Conservation (phyloP, 1,139 yeast genomes). For the Suhomyces guaymorum region DNA sequence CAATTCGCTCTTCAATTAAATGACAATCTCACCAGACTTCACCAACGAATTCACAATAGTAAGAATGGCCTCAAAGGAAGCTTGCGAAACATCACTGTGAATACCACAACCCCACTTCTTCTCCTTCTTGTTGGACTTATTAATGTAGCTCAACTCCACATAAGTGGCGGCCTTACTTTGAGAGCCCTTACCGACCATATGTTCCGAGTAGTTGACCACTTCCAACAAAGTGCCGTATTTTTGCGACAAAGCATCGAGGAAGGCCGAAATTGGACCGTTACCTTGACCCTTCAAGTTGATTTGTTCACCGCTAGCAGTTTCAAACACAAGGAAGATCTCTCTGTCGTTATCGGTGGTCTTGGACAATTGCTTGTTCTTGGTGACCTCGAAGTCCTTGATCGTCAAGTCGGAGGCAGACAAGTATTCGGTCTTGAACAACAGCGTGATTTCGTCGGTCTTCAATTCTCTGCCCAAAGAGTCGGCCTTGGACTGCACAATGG, state of each 20-base stretch:
- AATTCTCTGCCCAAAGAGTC: conserved; percentile 48
- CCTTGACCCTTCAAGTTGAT: conserved; percentile 38
- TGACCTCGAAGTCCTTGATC: conserved; percentile 38
- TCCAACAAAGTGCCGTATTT: conserved; percentile 38
- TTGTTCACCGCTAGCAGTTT: conserved; percentile 28
- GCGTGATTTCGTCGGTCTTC: conserved; percentile 43
- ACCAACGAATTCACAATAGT: conserved; percentile 41
- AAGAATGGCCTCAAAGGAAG: conserved; percentile 50
- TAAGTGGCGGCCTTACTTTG: conserved; percentile 50
- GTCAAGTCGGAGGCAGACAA: conserved; percentile 26
- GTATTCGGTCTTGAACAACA: conserved; percentile 41
- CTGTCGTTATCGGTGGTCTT: conserved; percentile 27
- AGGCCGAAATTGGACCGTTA: conserved; percentile 52
- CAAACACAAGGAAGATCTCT: conserved; percentile 24
- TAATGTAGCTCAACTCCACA: conserved; percentile 40
- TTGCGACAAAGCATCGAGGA: conserved; percentile 41
- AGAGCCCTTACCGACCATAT: conserved; percentile 45
- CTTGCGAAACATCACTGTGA: conserved; percentile 47
- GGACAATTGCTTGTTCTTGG: conserved; percentile 23
- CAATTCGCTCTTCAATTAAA: no score
- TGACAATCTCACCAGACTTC: conserved; percentile 26
- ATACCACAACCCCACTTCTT: conserved; percentile 50
- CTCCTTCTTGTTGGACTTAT: conserved; percentile 27
- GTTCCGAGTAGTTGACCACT: conserved; percentile 47
- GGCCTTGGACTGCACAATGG: conserved; percentile 42